Evolutionary conservation across 495 filamentous ascomycete species (phyloP).

Genomic region (Podospora sp.): DNA sequence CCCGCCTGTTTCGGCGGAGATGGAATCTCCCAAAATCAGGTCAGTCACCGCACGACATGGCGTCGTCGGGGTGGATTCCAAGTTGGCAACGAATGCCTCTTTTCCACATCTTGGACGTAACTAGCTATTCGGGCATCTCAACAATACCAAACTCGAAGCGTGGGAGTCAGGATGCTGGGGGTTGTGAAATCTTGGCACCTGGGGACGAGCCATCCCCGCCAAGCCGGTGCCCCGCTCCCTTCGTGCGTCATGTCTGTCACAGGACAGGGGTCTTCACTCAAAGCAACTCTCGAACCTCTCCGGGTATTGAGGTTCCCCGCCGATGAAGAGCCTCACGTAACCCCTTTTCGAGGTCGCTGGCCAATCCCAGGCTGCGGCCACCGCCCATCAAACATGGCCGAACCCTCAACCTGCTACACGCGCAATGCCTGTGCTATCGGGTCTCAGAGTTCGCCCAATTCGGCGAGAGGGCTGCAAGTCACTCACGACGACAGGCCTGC

Average conservation of each 20-base stretch:
- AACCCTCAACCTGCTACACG: conserved; percentile 31
- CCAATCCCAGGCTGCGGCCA: conserved; percentile 38
- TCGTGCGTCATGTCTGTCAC: conserved; percentile 52
- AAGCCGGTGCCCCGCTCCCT: conserved; percentile 10
- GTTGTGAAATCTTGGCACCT: not conserved
- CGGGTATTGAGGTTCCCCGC: conserved; percentile 17
- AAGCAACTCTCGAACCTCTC: conserved; percentile 27
- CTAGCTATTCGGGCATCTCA: too few species aligned
- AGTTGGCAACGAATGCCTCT: too few species aligned
- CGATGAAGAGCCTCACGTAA: conserved; percentile 31
- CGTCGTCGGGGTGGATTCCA: too few species aligned
- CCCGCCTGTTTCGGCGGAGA: not conserved
- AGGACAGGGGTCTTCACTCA: conserved; percentile 47
- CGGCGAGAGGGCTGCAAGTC: conserved; percentile 17
- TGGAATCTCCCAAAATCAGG: not conserved
- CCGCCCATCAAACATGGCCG: conserved; percentile 43
- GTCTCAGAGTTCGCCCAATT: conserved; percentile 27
- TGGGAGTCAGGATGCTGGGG: not conserved
- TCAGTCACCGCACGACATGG: too few species aligned
- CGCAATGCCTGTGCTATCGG: conserved; percentile 32
- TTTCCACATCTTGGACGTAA: too few species aligned
- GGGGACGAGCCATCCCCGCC: conserved; percentile 20
- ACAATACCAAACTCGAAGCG: not conserved
- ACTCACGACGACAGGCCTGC: conserved; percentile 1
- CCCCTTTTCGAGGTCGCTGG: conserved; percentile 28